Evolutionary conservation across 352 stramenopile species (phyloP).

Genomic region (Blastocystis sp.): DNA sequence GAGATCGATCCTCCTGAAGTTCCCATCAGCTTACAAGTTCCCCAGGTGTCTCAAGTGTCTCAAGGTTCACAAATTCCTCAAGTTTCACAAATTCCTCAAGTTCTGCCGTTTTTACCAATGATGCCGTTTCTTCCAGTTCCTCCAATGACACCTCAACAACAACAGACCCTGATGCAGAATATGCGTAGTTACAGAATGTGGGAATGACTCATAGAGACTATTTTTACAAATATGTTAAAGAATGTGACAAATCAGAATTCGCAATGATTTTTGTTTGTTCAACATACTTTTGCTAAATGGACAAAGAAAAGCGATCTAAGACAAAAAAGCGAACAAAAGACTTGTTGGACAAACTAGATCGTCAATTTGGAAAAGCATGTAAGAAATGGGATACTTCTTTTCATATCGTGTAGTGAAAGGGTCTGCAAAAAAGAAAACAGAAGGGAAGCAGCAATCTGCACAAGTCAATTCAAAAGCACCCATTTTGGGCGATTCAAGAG

Average conservation of each 20-base stretch:
- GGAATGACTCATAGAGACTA: background rate
- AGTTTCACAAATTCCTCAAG: background rate
- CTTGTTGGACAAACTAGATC: slow-evolving; percentile 7
- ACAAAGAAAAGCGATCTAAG: background rate
- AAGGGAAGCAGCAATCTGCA: background rate
- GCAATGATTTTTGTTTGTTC: background rate
- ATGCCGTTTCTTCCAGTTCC: background rate
- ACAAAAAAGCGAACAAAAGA: slow-evolving; percentile 31
- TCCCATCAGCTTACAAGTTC: background rate
- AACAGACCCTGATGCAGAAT: slow-evolving; percentile 19
- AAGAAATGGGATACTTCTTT: background rate
- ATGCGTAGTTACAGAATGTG: background rate
- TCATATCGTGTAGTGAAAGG: background rate
- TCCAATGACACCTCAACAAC: background rate
- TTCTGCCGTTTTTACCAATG: background rate
- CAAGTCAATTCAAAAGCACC: background rate
- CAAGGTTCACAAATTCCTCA: background rate
- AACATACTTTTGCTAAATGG: background rate
- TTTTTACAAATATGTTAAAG: background rate
- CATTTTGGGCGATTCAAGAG: background rate
- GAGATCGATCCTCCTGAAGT: background rate
- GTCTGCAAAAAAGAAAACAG: background rate
- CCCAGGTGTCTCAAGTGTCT: background rate
- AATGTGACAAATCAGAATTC: background rate
- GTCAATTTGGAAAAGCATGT: slow-evolving; percentile 40